Evolutionary conservation across 192 early-diverging fungal genomes (phyloP), one percentile per base, ranked within the genome.

Genomic region (Backusella australiensis): DNA sequence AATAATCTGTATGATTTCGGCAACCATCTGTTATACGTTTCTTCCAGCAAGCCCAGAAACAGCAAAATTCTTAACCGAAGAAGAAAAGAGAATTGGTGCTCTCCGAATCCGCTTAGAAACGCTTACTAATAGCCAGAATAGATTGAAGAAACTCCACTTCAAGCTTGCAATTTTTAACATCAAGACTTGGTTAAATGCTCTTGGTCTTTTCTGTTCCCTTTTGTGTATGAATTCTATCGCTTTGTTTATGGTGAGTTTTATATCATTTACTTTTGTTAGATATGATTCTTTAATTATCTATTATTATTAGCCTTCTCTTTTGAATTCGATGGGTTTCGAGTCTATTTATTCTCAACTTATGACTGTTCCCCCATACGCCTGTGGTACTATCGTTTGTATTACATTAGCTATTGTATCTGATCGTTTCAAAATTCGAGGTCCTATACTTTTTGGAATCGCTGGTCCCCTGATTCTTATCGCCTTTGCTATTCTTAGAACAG

Each of bases 11-110:
- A 71, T 71, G 69, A 46, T 71, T n/a, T 6, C 69, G 0, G 69
- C 36, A 38, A 19, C 19, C 14, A 6, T 71, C 29, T 71, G 69
- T 19, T 88, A 59, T 69, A 80, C 78, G 44, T 85, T 68, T 76
- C 46, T 86, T 70, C 77, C 84, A 67, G 84, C 83, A 49, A 81
- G 78, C 46, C 83, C 87, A 6, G 74, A 76, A 21, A 84, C 77
- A 19, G 75, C 82, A 6, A 66, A 9, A 8, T 87, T 67, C 68
- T 67, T 87, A 63, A 85, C 59, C 29, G 12, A 67, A 21, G 71
- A 79, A 38, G 86, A 87, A 71, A 81, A 80, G 67, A 63, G 78
- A 35, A 46, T 82, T 67, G 82, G 78, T 39, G 75, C 69, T 11
- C 26, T 53, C 5, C 78, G 86, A 34, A 68, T 87, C 65, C 70